Base-by-base conservation (phyloP, 2,329 filamentous ascomycete genomes). In the Claviceps cyperi region DNA sequence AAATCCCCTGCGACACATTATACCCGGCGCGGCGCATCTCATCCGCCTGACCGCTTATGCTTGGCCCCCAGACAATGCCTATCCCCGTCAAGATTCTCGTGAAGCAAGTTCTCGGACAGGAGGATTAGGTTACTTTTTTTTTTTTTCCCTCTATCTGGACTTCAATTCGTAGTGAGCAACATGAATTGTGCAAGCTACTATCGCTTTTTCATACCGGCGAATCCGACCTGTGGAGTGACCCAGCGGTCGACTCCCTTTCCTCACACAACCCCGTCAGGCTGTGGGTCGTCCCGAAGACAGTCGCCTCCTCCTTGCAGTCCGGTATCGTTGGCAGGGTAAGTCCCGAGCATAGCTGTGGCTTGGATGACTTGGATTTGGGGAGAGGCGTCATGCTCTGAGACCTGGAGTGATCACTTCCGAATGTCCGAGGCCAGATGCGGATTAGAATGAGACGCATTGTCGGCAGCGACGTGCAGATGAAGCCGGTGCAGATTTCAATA, bases 381-480 rank as follows among this genome's bases (percentile, higher is more conserved):
- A n/a, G 5, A 5, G 13, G 39, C 4, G 32, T 17, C 43, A 36
- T 36, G 4, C 21, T 11, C 32, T 36, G 35, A 14, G 39, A 36
- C 9, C 15, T 19, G n/a, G n/a, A 14, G 19, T 17, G 40, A 5
- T 15, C 48, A 9, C 21, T 5, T 13, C 19, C 46, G 5, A 47
- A 47, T 8, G 17, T 22, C 17, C 36, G 43, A 4, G 48, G 48
- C 48, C 22, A n/a, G 2, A 50, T 39, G 24, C 36, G 50, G 7
- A 51, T 43, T 13, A 51, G 22, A n/a, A 51, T 44, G 40, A 49
- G 50, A 1, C 50, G 46, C 9, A 48, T 11, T 1, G 50, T 28
- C 11, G 50, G 50, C 22, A 51, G 22, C 11, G 38, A 49, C 4
- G 46, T 43, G 50, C 50, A 51, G n/a, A 51, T 50, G 28, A 50